Conservation (phyloP, 306 rosid genomes). For the Rubus parviflorus region DNA sequence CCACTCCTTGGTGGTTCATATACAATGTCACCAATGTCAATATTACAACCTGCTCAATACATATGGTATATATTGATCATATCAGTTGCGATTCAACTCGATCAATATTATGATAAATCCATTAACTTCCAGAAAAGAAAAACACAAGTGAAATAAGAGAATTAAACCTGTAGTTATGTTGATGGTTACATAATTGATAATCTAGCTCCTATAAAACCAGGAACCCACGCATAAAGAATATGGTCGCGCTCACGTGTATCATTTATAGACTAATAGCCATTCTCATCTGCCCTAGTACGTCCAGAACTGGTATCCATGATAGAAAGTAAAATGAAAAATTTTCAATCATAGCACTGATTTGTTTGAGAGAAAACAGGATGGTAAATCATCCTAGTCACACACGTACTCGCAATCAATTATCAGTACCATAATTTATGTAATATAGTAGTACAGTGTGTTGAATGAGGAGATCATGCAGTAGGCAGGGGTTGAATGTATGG, state of each 20-base stretch:
- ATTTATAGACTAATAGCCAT: slow-evolving; percentile 59
- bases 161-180: slow-evolving; percentile 57
- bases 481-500: no score
- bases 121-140: background rate
- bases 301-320: slow-evolving; percentile 89
- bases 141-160: background rate
- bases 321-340: background rate
- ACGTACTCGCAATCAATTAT: no score
- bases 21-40: slow-evolving; percentile 57
- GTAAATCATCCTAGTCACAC: no score
- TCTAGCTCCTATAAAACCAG: slow-evolving; percentile 82
- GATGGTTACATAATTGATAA: slow-evolving; percentile 44
- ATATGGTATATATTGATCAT: background rate
- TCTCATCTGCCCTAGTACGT: slow-evolving; percentile 55
- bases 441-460: no score
- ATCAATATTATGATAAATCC: background rate
- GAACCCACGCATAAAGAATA: slow-evolving; percentile 71
- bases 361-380: no score
- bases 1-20: slow-evolving; percentile 83
- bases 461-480: no score
- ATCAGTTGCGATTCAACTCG: background rate
- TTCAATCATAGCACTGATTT: no score
- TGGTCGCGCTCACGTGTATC: slow-evolving; percentile 55
- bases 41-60: slow-evolving; percentile 45
- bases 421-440: no score